These are phyloP conservation scores for Pythium aquatile DNA, from an alignment of 352 stramenopile species.

Conservation along the genomic window DNA sequence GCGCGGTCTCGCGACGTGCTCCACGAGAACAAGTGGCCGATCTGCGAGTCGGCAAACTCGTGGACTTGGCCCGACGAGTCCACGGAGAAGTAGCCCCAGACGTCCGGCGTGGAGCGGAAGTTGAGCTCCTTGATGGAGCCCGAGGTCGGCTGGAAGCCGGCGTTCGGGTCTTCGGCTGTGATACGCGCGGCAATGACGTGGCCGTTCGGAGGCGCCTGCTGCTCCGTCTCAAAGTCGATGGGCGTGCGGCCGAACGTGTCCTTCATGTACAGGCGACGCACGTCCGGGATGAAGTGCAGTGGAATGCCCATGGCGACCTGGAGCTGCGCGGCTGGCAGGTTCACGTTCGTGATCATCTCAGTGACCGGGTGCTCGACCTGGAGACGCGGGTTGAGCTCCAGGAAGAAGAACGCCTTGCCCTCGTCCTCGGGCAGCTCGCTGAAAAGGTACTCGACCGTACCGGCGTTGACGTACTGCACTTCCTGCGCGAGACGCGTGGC, in stretches of 20 bases:
- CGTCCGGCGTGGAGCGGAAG: constrained; percentile 98
- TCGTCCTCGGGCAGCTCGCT: constrained; percentile 90
- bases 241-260: constrained; percentile 87
- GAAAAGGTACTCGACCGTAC: constrained; percentile 99
- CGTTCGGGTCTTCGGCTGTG: constrained; percentile 99
- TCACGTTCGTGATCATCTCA: constrained; percentile 99
- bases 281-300: constrained; percentile 97
- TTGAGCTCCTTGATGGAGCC: constrained; percentile 99
- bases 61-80: constrained; percentile 98
- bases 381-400: constrained; percentile 99
- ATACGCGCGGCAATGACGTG: constrained; percentile 99
- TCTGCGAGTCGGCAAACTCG: constrained; percentile 99
- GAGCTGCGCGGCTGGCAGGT: constrained; percentile 96
- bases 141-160: constrained; percentile 98
- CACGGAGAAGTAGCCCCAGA: constrained; percentile 99
- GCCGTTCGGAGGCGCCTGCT: constrained; percentile 78
- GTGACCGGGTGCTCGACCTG: constrained; percentile 99
- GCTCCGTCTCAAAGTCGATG: constrained; percentile 96
- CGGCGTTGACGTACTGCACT: constrained; percentile 98
- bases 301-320: constrained; percentile 99
- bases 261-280: constrained; percentile 97
- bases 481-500: constrained; percentile 97
- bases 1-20: constrained; percentile 95
- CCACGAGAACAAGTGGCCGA: constrained; percentile 99
- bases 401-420: constrained; percentile 97